Evolutionary conservation across 257 asterid genomes (phyloP), one percentile per base, ranked within the genome.

Genomic region (Plantago elongata): DNA sequence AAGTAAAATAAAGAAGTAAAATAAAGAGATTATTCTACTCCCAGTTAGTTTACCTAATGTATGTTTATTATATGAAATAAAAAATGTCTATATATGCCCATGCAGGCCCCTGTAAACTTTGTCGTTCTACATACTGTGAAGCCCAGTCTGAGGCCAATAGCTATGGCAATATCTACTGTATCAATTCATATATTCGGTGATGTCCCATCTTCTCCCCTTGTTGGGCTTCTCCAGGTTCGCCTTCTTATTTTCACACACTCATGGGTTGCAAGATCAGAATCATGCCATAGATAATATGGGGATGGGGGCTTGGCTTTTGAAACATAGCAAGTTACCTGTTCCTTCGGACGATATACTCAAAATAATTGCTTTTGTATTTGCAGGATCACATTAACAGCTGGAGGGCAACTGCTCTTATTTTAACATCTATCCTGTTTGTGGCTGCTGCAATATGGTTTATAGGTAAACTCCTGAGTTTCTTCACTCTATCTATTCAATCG

Each of bases 121-220:
- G 85, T 93, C 15, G 87, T 97, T 66, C 78, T 93, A 43, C 99
- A 89, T 61, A 79, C 86, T 51, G 94, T 93, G 44, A 85, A 85
- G 77, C 97, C 97, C 40, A 93, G 91, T 71, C 78, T 93, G 54
- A 71, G 97, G 60, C 94, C 97, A 7, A 80, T 93, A 62, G 83
- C 99, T 40, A 87, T 93, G 81, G 96, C 96, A 13, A 84, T 93
- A 37, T 60, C 64, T 60, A 60, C 64, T 17, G 64, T 60, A 27
- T 45, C 64, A n/a, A 60, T 42, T 63, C 49, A 89, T 68, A 64
- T 93, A 57, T 89, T 93, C 61, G 99, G 97, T 18, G 98, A 92
- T 9, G 97, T 92, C 62, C 98, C 95, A 1, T 92, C 99, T 37
- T 77, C 97, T 52, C 99, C 99, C 55, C 94, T 92, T 40, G 97